Percentiles rank a stretch among this genome's conserved stretches.
phyloP scores from a whole-genome alignment of 805 yeast genomes.

The Starmera caribaea region DNA sequence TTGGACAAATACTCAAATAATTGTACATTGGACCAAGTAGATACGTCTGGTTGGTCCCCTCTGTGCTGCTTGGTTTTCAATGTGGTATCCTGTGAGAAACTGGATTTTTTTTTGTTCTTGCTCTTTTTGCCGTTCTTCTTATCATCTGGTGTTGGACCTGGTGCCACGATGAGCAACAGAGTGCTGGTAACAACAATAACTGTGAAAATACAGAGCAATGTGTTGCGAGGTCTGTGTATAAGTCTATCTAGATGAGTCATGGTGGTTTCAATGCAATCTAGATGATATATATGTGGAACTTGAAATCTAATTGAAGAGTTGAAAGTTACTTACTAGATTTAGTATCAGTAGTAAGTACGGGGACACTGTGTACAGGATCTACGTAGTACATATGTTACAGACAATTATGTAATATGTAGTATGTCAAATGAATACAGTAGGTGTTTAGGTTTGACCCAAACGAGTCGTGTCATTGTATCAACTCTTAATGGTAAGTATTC shows the following conservation, averaged over 20 bases:
- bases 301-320: neutral
- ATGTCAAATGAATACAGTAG: neutral
- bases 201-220: conserved; percentile 5
- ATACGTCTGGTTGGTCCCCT: neutral
- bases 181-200: conserved; percentile 9
- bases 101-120: neutral
- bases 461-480: too few species aligned
- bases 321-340: neutral
- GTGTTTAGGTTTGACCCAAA: too few species aligned
- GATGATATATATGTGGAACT: neutral
- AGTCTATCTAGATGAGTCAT: conserved; percentile 1
- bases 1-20: conserved; percentile 7
- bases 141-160: neutral
- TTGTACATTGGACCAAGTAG: conserved; percentile 5
- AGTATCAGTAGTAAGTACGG: neutral
- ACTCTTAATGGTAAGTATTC: too few species aligned
- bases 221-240: neutral
- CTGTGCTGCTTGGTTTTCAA: neutral
- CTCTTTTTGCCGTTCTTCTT: neutral
- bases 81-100: conserved; percentile 2
- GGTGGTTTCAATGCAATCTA: neutral
- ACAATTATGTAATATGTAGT: neutral
- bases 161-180: conserved; percentile 8
- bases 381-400: neutral
- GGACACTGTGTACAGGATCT: neutral